Conservation (phyloP, 805 yeast genomes). For the Pichia ethanolica region DNA sequence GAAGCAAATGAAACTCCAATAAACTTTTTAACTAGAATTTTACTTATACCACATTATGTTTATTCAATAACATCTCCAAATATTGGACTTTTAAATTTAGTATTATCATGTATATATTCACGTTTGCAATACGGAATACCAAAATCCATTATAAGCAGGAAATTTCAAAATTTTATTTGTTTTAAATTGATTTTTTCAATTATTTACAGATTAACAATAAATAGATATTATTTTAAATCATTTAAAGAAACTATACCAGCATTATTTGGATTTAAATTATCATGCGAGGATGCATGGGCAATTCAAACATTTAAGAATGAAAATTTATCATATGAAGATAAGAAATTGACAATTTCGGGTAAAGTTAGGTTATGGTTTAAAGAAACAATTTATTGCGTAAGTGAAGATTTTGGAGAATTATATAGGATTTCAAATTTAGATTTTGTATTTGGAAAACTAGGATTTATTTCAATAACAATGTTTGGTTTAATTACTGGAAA, state of each 20-base stretch:
- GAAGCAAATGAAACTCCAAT: background rate
- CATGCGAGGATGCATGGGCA: background rate
- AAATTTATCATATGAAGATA: background rate
- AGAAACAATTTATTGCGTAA: background rate
- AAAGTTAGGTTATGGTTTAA: background rate
- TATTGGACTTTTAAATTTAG: background rate
- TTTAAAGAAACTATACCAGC: conserved; percentile 2
- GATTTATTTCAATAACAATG: background rate
- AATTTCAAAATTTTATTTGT: background rate
- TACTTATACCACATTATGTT: background rate
- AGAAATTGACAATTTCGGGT: background rate
- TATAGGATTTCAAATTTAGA: background rate
- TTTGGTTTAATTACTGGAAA: background rate
- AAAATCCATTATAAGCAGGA: background rate
- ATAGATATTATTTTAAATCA: conserved; percentile 2
- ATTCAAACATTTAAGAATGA: conserved; percentile 3
- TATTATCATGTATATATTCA: background rate
- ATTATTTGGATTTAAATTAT: conserved; percentile 1
- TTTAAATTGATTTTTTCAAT: background rate
- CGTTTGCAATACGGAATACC: background rate
- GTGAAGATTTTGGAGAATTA: background rate
- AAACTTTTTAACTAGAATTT: background rate
- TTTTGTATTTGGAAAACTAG: background rate
- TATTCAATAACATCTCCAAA: background rate
- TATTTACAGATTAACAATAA: background rate